phyloP scores from a whole-genome alignment of 2,329 filamentous ascomycete genomes.

The Biscogniauxia marginata region DNA sequence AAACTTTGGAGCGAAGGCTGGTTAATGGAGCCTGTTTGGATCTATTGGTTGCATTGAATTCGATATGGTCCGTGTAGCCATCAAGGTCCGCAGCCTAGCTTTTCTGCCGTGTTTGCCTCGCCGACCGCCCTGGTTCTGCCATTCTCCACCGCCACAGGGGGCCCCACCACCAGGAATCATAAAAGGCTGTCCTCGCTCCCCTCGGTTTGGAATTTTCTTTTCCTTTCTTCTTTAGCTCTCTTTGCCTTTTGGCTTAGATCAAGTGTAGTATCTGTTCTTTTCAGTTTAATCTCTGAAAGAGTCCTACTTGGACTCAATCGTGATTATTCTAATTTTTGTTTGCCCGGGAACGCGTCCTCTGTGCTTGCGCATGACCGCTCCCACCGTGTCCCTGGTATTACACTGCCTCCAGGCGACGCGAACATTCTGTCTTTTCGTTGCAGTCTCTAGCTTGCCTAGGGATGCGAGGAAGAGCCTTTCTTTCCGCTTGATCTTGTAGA shows the following conservation, averaged over 20 bases:
- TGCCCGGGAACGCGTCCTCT: constrained; percentile 53
- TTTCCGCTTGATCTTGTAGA: background rate
- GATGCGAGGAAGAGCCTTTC: constrained; percentile 53
- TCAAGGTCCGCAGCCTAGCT: background rate
- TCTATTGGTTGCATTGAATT: background rate
- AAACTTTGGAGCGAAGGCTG: background rate
- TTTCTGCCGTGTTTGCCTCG: background rate
- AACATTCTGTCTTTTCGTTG: constrained; percentile 64
- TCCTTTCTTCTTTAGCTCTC: constrained; percentile 53
- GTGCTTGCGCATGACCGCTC: constrained; percentile 66
- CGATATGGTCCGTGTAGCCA: background rate
- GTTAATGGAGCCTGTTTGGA: background rate
- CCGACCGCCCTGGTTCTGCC: background rate
- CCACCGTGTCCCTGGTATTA: constrained; percentile 74
- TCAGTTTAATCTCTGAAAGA: constrained; percentile 96
- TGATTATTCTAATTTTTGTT: constrained; percentile 84
- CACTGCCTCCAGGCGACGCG: constrained; percentile 74
- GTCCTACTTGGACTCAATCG: constrained; percentile 66
- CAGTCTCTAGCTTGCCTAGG: constrained; percentile 48
- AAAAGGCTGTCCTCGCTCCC: constrained; percentile 15
- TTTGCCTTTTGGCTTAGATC: constrained; percentile 66
- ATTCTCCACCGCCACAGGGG: background rate
- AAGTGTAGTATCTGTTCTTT: constrained; percentile 97
- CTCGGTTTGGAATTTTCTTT: constrained; percentile 36
- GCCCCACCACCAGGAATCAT: constrained; percentile 9